Percentiles rank a stretch among this genome's conserved stretches.
Evolutionary conservation across 768 basidiomycete species (phyloP).

Genomic region (Ramaria rubella): DNA sequence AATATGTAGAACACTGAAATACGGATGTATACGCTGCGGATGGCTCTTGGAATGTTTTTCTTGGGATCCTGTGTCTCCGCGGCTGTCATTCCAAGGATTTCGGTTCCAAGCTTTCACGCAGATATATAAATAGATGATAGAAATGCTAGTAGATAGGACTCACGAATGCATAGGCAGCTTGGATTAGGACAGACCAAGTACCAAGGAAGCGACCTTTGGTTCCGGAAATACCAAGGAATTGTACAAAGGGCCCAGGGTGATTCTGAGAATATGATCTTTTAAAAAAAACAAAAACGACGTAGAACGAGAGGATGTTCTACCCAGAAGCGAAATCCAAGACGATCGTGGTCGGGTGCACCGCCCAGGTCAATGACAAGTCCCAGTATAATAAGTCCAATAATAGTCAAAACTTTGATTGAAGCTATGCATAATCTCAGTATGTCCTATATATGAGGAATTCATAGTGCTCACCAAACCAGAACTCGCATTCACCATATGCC

Average conservation of each 20-base stretch:
- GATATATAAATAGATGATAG: conserved; percentile 16
- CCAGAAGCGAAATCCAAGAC: conserved; percentile 36
- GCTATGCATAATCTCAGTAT: conserved; percentile 10
- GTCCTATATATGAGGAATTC: neutral
- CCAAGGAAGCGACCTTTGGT: conserved; percentile 45
- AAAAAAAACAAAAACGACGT: no score
- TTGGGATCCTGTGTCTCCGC: conserved; percentile 75
- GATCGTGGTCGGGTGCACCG: conserved; percentile 48
- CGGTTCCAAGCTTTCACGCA: conserved; percentile 56
- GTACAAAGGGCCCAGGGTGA: conserved; percentile 52
- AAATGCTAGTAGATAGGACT: no score
- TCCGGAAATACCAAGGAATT: conserved; percentile 36
- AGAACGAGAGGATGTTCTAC: no score
- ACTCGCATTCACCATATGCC: conserved; percentile 49
- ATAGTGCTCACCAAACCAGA: conserved; percentile 36
- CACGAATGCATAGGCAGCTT: conserved; percentile 55
- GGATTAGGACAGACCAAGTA: conserved; percentile 46
- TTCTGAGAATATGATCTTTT: conserved; percentile 38
- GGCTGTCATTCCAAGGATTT: conserved; percentile 72
- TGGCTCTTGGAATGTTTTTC: conserved; percentile 71
- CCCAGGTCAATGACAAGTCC: conserved; percentile 52
- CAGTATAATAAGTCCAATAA: conserved; percentile 35
- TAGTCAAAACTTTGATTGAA: conserved; percentile 40
- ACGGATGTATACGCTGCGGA: conserved; percentile 72
- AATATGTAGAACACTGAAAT: conserved; percentile 74